Conservation (phyloP, 176 grass and related monocot species). For the Avena insularis region DNA sequence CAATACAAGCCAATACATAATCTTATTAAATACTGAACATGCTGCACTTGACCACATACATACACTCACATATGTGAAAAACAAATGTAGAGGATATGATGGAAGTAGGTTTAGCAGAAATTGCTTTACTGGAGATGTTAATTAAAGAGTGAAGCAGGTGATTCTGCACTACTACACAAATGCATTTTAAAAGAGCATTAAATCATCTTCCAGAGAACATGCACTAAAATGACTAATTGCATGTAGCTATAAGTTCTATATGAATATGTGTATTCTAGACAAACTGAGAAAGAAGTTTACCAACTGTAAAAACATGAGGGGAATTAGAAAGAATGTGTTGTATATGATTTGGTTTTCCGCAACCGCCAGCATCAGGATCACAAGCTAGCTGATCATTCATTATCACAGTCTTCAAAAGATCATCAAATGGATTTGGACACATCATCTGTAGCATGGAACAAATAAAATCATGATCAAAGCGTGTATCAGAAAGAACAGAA, state of each 20-base stretch:
- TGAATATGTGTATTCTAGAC: constrained; percentile 21
- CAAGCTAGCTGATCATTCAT: constrained; percentile 90
- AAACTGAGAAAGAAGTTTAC: constrained; percentile 58
- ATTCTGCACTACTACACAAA: constrained; percentile 22
- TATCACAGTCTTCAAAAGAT: constrained; percentile 87
- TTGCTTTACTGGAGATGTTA: constrained; percentile 21
- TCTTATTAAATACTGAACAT: constrained; percentile 15
- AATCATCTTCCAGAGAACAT: not conserved
- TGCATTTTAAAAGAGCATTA: not conserved
- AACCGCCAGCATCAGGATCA: constrained; percentile 85
- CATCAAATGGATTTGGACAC: constrained; percentile 81
- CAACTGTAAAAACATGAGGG: constrained; percentile 95
- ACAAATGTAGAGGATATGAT: constrained; percentile 28
- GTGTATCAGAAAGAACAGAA: constrained; percentile 20
- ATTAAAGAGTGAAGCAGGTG: constrained; percentile 15
- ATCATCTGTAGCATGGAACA: constrained; percentile 61
- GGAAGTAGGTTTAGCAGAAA: constrained; percentile 19
- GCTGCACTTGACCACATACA: not conserved
- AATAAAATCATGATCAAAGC: not conserved
- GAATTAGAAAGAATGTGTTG: constrained; percentile 84
- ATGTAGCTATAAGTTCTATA: not conserved
- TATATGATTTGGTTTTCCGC: constrained; percentile 82
- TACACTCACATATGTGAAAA: constrained; percentile 19
- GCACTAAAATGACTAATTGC: not conserved
- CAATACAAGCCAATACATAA: not conserved